Evolutionary conservation across 768 basidiomycete species (phyloP).

Genomic region (Russula emetica): DNA sequence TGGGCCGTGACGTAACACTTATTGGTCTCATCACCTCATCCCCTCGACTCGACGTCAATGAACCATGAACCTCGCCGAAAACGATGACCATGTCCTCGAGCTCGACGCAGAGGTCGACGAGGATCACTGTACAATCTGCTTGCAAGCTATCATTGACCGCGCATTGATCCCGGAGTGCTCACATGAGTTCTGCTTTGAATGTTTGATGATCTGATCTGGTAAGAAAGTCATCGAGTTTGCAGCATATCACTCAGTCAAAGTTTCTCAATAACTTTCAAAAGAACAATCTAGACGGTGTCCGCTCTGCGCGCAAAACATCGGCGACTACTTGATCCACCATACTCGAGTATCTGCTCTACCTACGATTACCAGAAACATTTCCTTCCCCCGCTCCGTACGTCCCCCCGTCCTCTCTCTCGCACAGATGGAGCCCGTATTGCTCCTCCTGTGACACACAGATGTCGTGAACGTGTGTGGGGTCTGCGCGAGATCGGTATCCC

Average conservation of each 20-base stretch:
- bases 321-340: constrained; percentile 72
- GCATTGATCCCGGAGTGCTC: constrained; percentile 82
- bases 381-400: constrained; percentile 58
- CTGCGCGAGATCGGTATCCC: constrained; percentile 35
- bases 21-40: neutral
- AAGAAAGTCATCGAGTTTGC: constrained; percentile 30
- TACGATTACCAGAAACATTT: constrained; percentile 81
- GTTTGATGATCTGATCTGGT: constrained; percentile 84
- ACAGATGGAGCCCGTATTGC: constrained; percentile 23
- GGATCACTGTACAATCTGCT: constrained; percentile 80
- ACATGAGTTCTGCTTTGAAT: constrained; percentile 93
- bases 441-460: constrained; percentile 26
- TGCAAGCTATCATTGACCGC: constrained; percentile 70
- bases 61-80: constrained; percentile 7
- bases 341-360: constrained; percentile 71
- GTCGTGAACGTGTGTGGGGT: constrained; percentile 53
- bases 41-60: neutral
- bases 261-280: constrained; percentile 29
- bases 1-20: neutral
- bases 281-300: constrained; percentile 79
- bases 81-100: neutral
- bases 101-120: constrained; percentile 39
- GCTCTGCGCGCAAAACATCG: constrained; percentile 63
- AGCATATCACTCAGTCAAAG: neutral
- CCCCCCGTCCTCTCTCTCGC: constrained; percentile 37